A percentile compares a stretch with the other conserved stretches of the same genome.
Conservation (phyloP, 768 basidiomycete species). For the Serendipita sp. region DNA sequence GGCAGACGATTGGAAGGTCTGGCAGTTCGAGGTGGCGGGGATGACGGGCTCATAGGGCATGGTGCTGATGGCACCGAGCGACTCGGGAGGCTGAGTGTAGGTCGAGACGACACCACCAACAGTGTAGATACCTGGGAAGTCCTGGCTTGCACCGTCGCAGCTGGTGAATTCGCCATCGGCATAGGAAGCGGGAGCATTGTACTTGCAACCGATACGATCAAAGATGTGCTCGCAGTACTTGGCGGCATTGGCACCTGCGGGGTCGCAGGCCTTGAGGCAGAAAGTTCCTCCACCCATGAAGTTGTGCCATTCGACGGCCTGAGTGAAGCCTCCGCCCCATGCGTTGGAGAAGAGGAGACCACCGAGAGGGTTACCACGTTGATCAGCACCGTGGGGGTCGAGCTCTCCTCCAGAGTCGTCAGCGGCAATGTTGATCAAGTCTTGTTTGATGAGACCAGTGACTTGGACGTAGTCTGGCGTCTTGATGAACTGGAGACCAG, state of each 20-base stretch:
- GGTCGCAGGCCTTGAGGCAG: constrained; percentile 23
- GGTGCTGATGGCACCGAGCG: constrained; percentile 26
- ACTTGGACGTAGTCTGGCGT: constrained; percentile 65
- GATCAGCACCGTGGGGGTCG: constrained; percentile 24
- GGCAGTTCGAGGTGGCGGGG: constrained; percentile 24
- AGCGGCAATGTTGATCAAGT: constrained; percentile 23
- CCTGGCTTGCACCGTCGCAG: constrained; percentile 52
- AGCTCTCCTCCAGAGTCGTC: constrained; percentile 29
- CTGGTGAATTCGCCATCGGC: constrained; percentile 41
- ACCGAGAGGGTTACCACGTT: constrained; percentile 22
- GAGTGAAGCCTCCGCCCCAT: constrained; percentile 14
- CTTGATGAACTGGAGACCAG: constrained; percentile 48
- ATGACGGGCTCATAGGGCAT: constrained; percentile 26
- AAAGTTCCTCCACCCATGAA: constrained; percentile 18
- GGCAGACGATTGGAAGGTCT: constrained; percentile 21
- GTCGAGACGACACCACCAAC: constrained; percentile 19
- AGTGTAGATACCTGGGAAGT: constrained; percentile 37
- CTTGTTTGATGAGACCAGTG: constrained; percentile 36
- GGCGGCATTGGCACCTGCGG: constrained; percentile 11
- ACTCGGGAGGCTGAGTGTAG: constrained; percentile 34
- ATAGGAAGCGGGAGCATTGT: constrained; percentile 41
- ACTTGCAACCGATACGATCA: constrained; percentile 15
- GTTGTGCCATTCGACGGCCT: constrained; percentile 16
- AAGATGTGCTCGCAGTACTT: constrained; percentile 13
- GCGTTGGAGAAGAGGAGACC: constrained; percentile 24